phyloP scores from a whole-genome alignment of 73 alveolate genomes.

The Tetrahymena thermophila region DNA sequence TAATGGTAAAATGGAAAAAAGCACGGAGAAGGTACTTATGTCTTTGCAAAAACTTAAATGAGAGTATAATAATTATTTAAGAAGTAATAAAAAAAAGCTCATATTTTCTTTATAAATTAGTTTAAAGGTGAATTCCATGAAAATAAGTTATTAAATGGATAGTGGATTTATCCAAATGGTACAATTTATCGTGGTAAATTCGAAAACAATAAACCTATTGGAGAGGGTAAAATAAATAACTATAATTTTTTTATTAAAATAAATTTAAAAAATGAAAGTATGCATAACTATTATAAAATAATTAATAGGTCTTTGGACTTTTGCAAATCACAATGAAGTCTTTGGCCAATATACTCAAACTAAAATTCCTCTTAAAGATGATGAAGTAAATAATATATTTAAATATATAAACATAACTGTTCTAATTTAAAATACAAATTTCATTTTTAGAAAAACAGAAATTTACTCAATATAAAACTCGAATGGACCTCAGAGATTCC shows the following conservation, averaged over 20 bases:
- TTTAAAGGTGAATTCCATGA: conserved; percentile 86
- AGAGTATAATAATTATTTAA: conserved; percentile 31
- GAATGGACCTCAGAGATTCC: background rate
- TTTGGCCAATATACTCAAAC: background rate
- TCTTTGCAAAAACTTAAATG: conserved; percentile 63
- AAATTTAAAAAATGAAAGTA: background rate
- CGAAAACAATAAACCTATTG: conserved; percentile 90
- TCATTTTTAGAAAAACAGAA: background rate
- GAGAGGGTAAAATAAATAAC: conserved; percentile 43
- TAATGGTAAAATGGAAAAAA: conserved; percentile 63
- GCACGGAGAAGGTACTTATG: conserved; percentile 48
- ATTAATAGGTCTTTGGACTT: background rate
- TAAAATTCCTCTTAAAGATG: background rate
- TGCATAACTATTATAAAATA: background rate
- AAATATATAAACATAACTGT: background rate
- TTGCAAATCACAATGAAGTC: background rate
- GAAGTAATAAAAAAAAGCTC: background rate
- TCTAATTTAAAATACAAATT: background rate
- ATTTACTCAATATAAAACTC: background rate
- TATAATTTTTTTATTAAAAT: background rate
- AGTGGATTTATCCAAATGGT: conserved; percentile 92
- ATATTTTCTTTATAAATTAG: background rate
- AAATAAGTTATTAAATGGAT: conserved; percentile 59
- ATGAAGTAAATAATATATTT: background rate
- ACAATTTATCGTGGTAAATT: conserved; percentile 87